phyloP scores from a whole-genome alignment of 164 flowering plant species.

The Stephania japonica region DNA sequence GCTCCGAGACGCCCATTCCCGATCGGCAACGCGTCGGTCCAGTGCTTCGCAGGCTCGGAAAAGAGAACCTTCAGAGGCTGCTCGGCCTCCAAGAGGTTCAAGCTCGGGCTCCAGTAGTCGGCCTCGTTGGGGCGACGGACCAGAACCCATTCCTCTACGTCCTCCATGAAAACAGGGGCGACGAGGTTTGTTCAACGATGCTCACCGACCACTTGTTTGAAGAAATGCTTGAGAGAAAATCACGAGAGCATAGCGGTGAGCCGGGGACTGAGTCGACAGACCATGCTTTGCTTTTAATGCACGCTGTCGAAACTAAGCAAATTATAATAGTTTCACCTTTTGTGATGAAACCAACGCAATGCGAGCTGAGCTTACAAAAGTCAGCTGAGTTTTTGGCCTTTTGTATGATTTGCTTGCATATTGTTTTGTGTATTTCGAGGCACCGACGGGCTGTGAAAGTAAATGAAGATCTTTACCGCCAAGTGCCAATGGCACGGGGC shows the following conservation, averaged over 20 bases:
- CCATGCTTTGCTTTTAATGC: not conserved
- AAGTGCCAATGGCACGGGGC: too few species aligned
- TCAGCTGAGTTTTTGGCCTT: too few species aligned
- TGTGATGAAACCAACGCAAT: too few species aligned
- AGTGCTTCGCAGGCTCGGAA: conserved; percentile 59
- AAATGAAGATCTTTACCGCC: too few species aligned
- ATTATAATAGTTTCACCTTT: too few species aligned
- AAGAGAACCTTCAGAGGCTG: conserved; percentile 54
- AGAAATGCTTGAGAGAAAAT: not conserved
- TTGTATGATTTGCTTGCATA: too few species aligned
- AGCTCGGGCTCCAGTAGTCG: conserved; percentile 50
- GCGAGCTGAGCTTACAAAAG: too few species aligned
- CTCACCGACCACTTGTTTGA: not conserved
- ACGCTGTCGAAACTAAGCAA: not conserved
- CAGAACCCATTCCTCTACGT: conserved; percentile 52
- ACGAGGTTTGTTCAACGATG: not conserved
- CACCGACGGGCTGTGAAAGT: too few species aligned
- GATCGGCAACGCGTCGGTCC: conserved; percentile 91
- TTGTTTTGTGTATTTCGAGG: too few species aligned
- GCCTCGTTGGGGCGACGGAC: conserved; percentile 36
- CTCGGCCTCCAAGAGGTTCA: conserved; percentile 9
- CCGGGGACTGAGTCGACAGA: not conserved
- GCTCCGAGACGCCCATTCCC: conserved; percentile 97
- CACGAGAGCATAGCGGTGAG: not conserved
- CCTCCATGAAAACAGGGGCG: conserved; percentile 18